A percentile compares a stretch with the other conserved stretches of the same genome.
Conservation (phyloP, 2,329 filamentous ascomycete species). For the Balansia obtecta region DNA sequence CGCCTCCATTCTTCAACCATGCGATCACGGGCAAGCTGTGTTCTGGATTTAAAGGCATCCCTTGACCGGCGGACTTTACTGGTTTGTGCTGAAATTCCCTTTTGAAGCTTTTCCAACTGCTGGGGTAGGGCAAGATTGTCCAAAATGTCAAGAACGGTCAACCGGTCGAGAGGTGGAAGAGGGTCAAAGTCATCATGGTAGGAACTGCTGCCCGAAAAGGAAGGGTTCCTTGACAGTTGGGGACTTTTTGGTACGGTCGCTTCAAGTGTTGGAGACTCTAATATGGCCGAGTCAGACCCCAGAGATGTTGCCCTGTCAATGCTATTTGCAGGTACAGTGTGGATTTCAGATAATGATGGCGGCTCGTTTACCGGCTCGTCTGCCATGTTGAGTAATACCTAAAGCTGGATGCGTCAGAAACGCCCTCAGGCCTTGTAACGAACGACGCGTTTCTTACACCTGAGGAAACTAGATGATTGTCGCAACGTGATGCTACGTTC, state of each 20-base stretch:
- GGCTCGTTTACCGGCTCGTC: background rate
- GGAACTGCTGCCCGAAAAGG: constrained; percentile 74
- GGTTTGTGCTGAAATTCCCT: constrained; percentile 67
- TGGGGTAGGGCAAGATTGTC: constrained; percentile 88
- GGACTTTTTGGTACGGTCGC: constrained; percentile 36
- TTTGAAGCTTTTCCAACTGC: constrained; percentile 82
- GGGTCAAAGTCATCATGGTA: constrained; percentile 82
- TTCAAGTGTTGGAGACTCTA: constrained; percentile 39
- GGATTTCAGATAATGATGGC: constrained; percentile 15
- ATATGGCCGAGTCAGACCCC: constrained; percentile 28
- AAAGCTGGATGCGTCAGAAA: background rate
- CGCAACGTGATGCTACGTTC: background rate
- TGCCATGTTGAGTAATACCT: constrained; percentile 2
- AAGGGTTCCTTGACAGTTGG: constrained; percentile 60
- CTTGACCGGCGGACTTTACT: constrained; percentile 75
- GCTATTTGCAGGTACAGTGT: constrained; percentile 30
- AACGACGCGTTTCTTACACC: background rate
- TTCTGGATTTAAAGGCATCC: constrained; percentile 64
- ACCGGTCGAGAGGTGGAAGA: constrained; percentile 76
- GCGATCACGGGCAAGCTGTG: constrained; percentile 69
- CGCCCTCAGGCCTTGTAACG: background rate
- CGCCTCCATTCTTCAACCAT: constrained; percentile 90
- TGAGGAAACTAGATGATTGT: background rate
- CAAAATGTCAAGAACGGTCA: constrained; percentile 85
- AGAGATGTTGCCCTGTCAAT: constrained; percentile 27